Evolutionary conservation across 352 stramenopile genomes (phyloP), one percentile per base, ranked within the genome.

Genomic region (Aphanomyces invadans): DNA sequence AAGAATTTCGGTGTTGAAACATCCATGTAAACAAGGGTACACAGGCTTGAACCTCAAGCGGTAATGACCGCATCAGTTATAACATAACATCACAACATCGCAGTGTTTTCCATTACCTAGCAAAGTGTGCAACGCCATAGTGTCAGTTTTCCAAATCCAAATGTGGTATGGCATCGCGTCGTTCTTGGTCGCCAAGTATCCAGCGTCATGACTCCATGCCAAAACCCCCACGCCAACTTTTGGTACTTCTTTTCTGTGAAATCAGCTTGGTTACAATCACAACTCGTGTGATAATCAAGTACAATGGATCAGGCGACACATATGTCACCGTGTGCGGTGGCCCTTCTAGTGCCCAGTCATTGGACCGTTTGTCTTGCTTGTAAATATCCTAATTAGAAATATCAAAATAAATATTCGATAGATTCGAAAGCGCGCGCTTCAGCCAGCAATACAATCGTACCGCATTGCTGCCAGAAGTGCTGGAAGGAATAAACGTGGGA

Each of bases 101-200:
- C n/a, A n/a, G n/a, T n/a, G 36, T 4, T 23, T 62, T 63, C 36
- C 7, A 15, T 15, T 42, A 42, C 45, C 42, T 15, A 69, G 12
- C 19, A 83, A 73, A 2, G 79, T 76, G 59, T 89, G 77, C 56
- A 91, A 71, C 42, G 70, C 87, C 71, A 91, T 79, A 28, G 74
- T 88, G 55, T 89, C 76, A 7, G 77, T 90, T 32, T 81, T 72
- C 85, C 85, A 93, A 28, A 93, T 83, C 85, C 85, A 93, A 31
- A 93, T 75, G 53, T 91, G 89, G 62, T 89, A 84, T 15, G 85
- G 82, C 81, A 90, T 93, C 25, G 86, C 75, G 42, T 93, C 85
- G 39, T 82, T 90, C 68, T 83, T 90, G 3, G 85, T 88, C 26
- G 77, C 85, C 38, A 91, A 52, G 70, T 83, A 90, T 38, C 74